phyloP scores from a whole-genome alignment of 2,329 filamentous ascomycete genomes.

The Verticillium zaregamsianum region DNA sequence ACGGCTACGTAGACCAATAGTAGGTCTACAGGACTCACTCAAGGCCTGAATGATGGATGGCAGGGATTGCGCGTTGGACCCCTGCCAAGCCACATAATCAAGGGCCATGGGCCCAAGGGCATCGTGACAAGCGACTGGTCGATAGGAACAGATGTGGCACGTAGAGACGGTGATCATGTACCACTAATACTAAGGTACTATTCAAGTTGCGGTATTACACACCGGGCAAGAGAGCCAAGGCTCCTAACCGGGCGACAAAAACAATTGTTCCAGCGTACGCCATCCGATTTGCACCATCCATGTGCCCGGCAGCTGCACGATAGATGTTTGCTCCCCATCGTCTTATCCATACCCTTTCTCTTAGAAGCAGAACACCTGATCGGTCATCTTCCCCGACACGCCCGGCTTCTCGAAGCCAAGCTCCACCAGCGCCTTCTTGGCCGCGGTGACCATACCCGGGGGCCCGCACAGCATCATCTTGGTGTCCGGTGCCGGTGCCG shows the following conservation, averaged over 20 bases:
- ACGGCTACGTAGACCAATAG: not conserved
- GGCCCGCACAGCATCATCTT: slow-evolving; percentile 59
- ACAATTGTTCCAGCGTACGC: too few species aligned
- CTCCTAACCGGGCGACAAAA: too few species aligned
- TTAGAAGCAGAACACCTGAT: slow-evolving; percentile 53
- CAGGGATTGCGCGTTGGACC: not conserved
- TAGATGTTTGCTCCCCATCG: too few species aligned
- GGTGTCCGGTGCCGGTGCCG: slow-evolving; percentile 36
- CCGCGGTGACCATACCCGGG: slow-evolving; percentile 54
- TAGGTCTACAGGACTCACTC: not conserved
- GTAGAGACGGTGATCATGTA: too few species aligned
- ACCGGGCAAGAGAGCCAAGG: too few species aligned
- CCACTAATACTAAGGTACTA: too few species aligned
- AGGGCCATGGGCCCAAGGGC: not conserved
- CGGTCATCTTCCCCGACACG: slow-evolving; percentile 44
- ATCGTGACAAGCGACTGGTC: not conserved
- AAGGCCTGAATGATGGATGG: not conserved
- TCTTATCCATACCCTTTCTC: too few species aligned
- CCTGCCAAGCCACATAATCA: not conserved
- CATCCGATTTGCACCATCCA: too few species aligned
- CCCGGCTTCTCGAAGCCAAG: slow-evolving; percentile 49
- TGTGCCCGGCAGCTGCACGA: too few species aligned
- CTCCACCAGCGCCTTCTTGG: slow-evolving; percentile 44
- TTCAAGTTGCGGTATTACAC: too few species aligned
- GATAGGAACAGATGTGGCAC: too few species aligned